Evolutionary conservation across 108 stramenopile genomes (phyloP).

Genomic region (Epipyxis sp.): DNA sequence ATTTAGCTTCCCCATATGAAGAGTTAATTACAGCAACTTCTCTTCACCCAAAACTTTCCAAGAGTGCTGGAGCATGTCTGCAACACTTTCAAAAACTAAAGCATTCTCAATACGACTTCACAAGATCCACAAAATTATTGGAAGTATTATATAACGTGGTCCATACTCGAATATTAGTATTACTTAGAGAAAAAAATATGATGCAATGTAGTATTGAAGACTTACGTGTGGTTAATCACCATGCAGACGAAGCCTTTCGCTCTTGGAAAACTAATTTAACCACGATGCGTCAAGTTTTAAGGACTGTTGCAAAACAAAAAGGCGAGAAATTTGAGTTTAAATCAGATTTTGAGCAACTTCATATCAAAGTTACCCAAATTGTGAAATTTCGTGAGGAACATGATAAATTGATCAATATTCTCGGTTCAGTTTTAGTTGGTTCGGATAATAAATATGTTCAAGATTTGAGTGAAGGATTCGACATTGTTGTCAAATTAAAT

Average conservation of each 20-base stretch:
- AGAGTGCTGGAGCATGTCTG: neutral
- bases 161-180: neutral
- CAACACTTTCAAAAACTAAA: conserved; percentile 4
- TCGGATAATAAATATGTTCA: neutral
- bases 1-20: conserved; percentile 27
- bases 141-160: neutral
- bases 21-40: neutral
- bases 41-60: neutral
- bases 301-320: neutral
- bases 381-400: conserved; percentile 18
- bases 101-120: conserved; percentile 18
- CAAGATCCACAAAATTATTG: neutral
- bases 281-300: neutral
- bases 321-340: neutral
- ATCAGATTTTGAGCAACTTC: neutral
- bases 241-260: conserved; percentile 1
- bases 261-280: conserved; percentile 5
- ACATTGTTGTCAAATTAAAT: neutral
- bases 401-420: neutral
- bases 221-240: neutral
- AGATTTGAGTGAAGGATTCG: neutral
- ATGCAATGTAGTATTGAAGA: neutral
- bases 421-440: neutral
- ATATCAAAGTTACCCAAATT: neutral
- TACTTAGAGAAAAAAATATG: conserved; percentile 13